phyloP scores from a whole-genome alignment of 495 filamentous ascomycete species.

The Xylaria acuta region DNA sequence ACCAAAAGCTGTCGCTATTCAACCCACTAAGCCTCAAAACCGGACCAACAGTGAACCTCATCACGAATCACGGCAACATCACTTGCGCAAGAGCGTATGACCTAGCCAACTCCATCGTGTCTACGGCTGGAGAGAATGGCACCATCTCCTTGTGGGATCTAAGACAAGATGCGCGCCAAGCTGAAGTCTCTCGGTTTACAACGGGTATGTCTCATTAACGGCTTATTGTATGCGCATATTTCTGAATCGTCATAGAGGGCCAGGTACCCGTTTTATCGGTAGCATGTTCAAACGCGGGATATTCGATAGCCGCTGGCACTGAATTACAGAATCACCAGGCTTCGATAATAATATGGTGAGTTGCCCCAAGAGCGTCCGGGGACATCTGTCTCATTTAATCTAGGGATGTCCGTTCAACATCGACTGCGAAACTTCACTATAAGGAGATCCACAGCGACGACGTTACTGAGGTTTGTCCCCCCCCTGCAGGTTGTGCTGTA shows the following conservation, averaged over 20 bases:
- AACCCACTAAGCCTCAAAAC: constrained; percentile 53
- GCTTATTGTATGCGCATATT: constrained; percentile 42
- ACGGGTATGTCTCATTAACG: constrained; percentile 59
- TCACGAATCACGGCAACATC: constrained; percentile 59
- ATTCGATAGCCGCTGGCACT: constrained; percentile 75
- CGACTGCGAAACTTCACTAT: constrained; percentile 64
- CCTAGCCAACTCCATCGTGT: constrained; percentile 49
- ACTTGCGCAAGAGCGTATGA: constrained; percentile 61
- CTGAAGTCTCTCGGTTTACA: constrained; percentile 48
- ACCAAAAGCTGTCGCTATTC: constrained; percentile 63
- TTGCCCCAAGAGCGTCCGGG: constrained; percentile 8
- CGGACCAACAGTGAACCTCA: constrained; percentile 49
- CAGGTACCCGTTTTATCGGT: constrained; percentile 69
- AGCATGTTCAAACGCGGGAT: constrained; percentile 62
- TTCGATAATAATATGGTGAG: constrained; percentile 75
- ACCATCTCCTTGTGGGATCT: constrained; percentile 64
- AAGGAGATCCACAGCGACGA: constrained; percentile 92
- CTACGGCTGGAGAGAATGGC: constrained; percentile 69
- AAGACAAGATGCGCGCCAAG: constrained; percentile 44
- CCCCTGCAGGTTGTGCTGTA: neutral
- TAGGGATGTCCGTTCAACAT: constrained; percentile 72
- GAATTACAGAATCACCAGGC: constrained; percentile 78
- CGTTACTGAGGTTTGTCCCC: constrained; percentile 71
- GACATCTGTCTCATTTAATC: constrained; percentile 24
- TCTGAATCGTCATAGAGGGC: constrained; percentile 39